These are phyloP conservation scores for Mayamaea pseudoterrestris DNA, from an alignment of 108 stramenopile species.

Conservation along the genomic window DNA sequence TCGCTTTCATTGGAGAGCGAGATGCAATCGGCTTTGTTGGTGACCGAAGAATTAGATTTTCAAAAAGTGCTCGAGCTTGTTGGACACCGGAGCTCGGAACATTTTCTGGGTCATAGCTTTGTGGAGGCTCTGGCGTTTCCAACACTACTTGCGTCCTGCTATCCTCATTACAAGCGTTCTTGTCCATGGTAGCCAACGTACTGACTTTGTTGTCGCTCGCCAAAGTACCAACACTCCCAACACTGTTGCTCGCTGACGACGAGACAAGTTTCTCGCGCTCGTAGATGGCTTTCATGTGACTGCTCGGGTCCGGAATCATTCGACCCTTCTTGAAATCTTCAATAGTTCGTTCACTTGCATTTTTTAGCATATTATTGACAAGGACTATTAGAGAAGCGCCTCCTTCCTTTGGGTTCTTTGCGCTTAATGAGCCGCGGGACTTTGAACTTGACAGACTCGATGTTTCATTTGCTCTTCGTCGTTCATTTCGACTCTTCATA, in stretches of 20 bases:
- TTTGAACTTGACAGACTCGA: slow-evolving; percentile 9
- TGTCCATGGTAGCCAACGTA: no score
- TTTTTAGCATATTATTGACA: slow-evolving; percentile 65
- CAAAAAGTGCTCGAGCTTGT: no score
- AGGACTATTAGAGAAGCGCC: slow-evolving; percentile 49
- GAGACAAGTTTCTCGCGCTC: slow-evolving; percentile 29
- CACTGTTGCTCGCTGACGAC: slow-evolving; percentile 12
- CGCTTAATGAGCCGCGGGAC: slow-evolving; percentile 2
- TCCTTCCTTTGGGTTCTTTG: slow-evolving; percentile 7
- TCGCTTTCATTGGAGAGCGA: no score
- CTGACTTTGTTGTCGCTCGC: no score
- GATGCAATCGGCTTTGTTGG: no score
- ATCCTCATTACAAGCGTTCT: no score
- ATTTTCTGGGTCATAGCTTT: no score
- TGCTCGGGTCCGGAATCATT: slow-evolving; percentile 33
- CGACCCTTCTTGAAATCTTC: slow-evolving; percentile 56
- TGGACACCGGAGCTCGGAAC: no score
- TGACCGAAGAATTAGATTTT: no score
- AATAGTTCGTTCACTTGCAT: slow-evolving; percentile 39
- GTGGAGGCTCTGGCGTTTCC: no score
- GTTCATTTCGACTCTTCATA: slow-evolving; percentile 28
- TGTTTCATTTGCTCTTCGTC: slow-evolving; percentile 10
- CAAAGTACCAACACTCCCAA: slow-evolving; percentile 16
- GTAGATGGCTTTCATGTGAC: slow-evolving; percentile 55
- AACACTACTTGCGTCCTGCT: no score